phyloP scores from a whole-genome alignment of 176 grass and related monocot genomes.

The Zizania latifolia region DNA sequence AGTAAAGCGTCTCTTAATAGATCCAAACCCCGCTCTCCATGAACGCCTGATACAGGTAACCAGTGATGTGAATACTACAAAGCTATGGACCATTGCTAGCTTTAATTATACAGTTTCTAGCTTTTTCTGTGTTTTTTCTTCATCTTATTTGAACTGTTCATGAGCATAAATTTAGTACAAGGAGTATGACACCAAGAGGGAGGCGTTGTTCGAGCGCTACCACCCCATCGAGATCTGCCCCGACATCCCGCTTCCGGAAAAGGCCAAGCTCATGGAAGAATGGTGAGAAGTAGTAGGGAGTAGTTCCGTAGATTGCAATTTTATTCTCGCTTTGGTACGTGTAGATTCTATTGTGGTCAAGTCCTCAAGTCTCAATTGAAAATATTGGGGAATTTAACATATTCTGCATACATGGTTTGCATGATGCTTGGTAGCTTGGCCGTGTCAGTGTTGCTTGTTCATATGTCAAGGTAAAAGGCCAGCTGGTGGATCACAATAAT shows the following conservation, averaged over 20 bases:
- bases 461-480: no score
- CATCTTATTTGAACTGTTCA: no score
- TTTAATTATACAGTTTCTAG: no score
- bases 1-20: slow-evolving; percentile 89
- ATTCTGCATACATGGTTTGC: background rate
- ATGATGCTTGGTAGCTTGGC: background rate
- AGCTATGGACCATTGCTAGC: background rate
- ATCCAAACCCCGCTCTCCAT: slow-evolving; percentile 93
- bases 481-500: no score
- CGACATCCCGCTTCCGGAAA: slow-evolving; percentile 64
- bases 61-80: background rate
- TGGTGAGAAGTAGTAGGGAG: slow-evolving; percentile 34
- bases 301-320: background rate
- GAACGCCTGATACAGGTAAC: slow-evolving; percentile 91
- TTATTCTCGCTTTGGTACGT: background rate
- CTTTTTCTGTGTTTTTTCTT: no score
- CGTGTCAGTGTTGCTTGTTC: background rate
- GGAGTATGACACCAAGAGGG: slow-evolving; percentile 78
- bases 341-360: background rate
- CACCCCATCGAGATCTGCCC: slow-evolving; percentile 86
- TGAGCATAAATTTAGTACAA: no score
- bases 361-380: background rate
- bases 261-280: slow-evolving; percentile 94
- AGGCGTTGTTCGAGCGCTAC: slow-evolving; percentile 74
- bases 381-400: background rate